These are phyloP conservation scores for Symbiodinium pilosum DNA, from an alignment of 73 alveolate genomes.

Conservation along the genomic window DNA sequence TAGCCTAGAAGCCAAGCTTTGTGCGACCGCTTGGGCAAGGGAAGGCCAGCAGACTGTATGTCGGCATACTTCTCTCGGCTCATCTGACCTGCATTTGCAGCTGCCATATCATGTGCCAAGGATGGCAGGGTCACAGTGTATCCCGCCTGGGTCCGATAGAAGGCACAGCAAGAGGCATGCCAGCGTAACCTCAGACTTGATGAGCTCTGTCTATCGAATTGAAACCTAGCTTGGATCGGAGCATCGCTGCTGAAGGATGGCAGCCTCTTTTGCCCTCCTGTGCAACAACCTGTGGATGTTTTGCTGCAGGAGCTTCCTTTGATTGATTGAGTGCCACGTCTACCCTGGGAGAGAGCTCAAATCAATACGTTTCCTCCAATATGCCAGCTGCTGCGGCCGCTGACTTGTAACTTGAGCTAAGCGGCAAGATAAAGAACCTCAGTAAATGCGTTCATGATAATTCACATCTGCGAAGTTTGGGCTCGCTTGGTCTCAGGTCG, in stretches of 20 bases:
- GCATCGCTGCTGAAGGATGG: background rate
- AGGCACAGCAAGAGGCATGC: slow-evolving; percentile 46
- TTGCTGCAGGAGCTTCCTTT: too few species aligned
- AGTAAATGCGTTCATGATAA: background rate
- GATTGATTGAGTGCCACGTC: too few species aligned
- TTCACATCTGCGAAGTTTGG: too few species aligned
- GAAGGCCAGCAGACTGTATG: slow-evolving; percentile 50
- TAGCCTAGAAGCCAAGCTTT: slow-evolving; percentile 62
- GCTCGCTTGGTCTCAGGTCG: background rate
- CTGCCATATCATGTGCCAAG: slow-evolving; percentile 27
- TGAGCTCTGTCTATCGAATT: too few species aligned
- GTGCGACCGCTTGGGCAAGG: slow-evolving; percentile 80
- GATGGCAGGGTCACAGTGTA: slow-evolving; percentile 45
- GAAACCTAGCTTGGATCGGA: background rate
- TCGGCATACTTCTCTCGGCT: slow-evolving; percentile 19
- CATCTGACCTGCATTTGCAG: slow-evolving; percentile 93
- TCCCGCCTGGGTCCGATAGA: slow-evolving; percentile 89
- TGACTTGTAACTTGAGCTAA: background rate
- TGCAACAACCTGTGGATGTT: too few species aligned
- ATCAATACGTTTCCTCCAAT: too few species aligned
- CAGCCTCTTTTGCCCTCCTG: background rate
- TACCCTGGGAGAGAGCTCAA: too few species aligned
- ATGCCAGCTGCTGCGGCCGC: too few species aligned
- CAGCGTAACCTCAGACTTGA: slow-evolving; percentile 60
- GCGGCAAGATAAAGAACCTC: slow-evolving; percentile 39